Base-by-base conservation (phyloP, 2,329 filamentous ascomycete genomes). In the Talaromyces sp. region DNA sequence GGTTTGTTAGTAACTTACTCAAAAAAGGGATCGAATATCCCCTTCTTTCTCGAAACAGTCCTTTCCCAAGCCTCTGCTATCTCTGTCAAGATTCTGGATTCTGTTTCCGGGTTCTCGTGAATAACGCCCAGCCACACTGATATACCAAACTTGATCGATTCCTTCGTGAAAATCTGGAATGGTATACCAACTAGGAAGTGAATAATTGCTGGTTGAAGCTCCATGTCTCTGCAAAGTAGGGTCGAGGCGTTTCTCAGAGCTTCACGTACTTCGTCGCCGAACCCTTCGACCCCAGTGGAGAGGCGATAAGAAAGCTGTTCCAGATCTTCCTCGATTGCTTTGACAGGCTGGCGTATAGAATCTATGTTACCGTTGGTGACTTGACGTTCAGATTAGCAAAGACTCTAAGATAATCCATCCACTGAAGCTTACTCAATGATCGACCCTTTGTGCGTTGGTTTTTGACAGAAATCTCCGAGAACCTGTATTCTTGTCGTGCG, bases 101-200 rank as follows among this genome's bases (percentile, higher is more conserved):
- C 92, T 75, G 97, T 88, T 60, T 85, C 85, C 2, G 93, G 91
- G 70, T 96, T 98, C 73, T 99, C 95, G 69, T 98, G 95, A 70
- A 98, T 96, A 15, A 98, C 91, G 28, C 95, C 95, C 63, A 97
- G 86, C 95, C 95, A 99, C 7, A 99, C 80, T 4, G 95, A 97
- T 39, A 97, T 90, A 6, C 95, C 96, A 57, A 98, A 85, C 72
- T 96, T 96, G 73, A 99, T 95, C 1, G 93, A 95, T 70, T 96
- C 90, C 73, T 96, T 96, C 5, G 90, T 96, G 73, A 99, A 98
- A 54, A 96, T 85, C 47, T 86, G 85, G 75, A 99, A 99, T 0
- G 95, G 96, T 63, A 99, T 95, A 67, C 86, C 88, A 64, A 99
- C 93, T 17, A 99, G 83, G 70, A 96, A 89, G 70, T 93, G 90